Percentiles rank a stretch among this genome's conserved stretches.
Evolutionary conservation across 345 rosid genomes (phyloP).

Genomic region (Capsella bursapastoris): DNA sequence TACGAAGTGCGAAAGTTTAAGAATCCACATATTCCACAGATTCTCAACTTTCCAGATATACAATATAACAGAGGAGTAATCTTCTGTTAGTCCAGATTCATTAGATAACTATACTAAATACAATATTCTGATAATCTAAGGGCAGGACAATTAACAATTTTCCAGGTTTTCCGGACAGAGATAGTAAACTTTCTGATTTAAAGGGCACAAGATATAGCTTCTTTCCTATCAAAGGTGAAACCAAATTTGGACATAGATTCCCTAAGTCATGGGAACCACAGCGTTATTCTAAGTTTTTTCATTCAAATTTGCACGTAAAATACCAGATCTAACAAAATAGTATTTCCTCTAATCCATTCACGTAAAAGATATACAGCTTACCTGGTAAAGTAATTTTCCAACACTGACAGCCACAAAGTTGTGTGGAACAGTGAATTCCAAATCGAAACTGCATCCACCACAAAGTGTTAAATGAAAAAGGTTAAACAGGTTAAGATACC

Average conservation of each 20-base stretch:
- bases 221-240: conserved; percentile 9
- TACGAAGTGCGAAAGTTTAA: conserved; percentile 43
- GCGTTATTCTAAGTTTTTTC: conserved; percentile 7
- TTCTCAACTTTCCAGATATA: neutral
- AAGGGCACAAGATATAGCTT: conserved; percentile 10
- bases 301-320: neutral
- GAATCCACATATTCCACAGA: conserved; percentile 11
- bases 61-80: neutral
- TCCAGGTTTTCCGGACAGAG: conserved; percentile 3
- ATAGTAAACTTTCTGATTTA: conserved; percentile 9
- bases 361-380: conserved; percentile 47
- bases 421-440: conserved; percentile 93
- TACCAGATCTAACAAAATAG: neutral
- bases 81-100: conserved; percentile 7
- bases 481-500: conserved; percentile 9
- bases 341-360: conserved; percentile 25
- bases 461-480: conserved; percentile 1
- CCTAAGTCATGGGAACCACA: conserved; percentile 11
- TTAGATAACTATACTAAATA: neutral
- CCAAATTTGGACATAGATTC: conserved; percentile 18
- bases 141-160: neutral
- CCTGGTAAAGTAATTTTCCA: conserved; percentile 89
- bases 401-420: conserved; percentile 91
- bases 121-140: neutral
- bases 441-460: conserved; percentile 70